These are phyloP conservation scores for Vitis hybrid DNA, from an alignment of 177 flowering plant genomes.

Conservation along the genomic window DNA sequence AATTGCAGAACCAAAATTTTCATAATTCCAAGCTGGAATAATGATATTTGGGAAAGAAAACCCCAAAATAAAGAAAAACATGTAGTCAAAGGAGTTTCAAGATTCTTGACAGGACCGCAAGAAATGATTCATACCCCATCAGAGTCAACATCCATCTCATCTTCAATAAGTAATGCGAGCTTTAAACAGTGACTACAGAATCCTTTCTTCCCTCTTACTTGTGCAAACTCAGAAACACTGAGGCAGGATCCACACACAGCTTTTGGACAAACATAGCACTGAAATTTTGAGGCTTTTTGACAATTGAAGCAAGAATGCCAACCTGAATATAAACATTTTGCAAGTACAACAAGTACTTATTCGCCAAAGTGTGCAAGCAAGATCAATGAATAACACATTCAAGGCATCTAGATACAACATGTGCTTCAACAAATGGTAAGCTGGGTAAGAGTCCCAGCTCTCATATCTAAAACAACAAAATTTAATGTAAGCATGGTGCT, in stretches of 20 bases:
- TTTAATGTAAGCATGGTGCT: neutral
- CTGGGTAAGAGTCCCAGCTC: neutral
- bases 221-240: constrained; percentile 38
- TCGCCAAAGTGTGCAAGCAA: neutral
- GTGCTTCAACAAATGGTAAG: neutral
- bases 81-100: neutral
- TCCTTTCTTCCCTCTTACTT: constrained; percentile 48
- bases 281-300: constrained; percentile 41
- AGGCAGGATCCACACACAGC: constrained; percentile 57
- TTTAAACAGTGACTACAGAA: constrained; percentile 60
- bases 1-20: neutral
- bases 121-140: constrained; percentile 60
- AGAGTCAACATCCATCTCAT: constrained; percentile 48
- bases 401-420: neutral
- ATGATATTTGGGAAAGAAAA: neutral
- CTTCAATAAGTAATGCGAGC: constrained; percentile 59
- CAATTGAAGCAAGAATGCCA: constrained; percentile 68
- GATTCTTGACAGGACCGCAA: neutral
- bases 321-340: constrained; percentile 34
- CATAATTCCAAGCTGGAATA: neutral
- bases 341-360: neutral
- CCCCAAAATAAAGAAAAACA: neutral
- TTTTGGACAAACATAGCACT: constrained; percentile 62
- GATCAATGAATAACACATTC: neutral
- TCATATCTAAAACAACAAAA: neutral